Evolutionary conservation across 1,139 yeast genomes (phyloP), one percentile per base, ranked within the genome.

Genomic region (Nadsonia commutata): DNA sequence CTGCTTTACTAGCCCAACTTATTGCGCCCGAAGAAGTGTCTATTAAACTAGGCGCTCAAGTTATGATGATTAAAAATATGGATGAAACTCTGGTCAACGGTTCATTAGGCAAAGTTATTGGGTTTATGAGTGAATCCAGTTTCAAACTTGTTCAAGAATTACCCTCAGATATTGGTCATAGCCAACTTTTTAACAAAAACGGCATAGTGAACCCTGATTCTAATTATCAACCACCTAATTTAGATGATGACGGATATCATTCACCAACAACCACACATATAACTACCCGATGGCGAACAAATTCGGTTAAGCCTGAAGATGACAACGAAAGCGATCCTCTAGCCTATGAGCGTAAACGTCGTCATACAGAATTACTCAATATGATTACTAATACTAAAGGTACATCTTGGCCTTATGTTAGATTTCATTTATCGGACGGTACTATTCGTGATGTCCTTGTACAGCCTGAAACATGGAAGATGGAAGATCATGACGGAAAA

Each of bases 1-100:
- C 40, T 40, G 33, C 17, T 42, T 21, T 33, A 52, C 60, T 84
- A 36, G 68, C 71, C n/a, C 76, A 78, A 52, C 78, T 85, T 50
- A 66, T 90, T 57, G 60, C 56, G 37, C 2, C 88, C 85, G 65
- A 68, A 38, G 63, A 63, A 27, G 60, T 90, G 19, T 67, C 66
- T 11, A 65, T 90, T 52, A 88, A 86, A 55, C 70, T 71, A 41
- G 88, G 88, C 36, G 90, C 96, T 0, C 98, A 90, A 62, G 98
- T 90, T 0, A 93, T 90, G 98, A 79, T 93, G 70, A 74, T 90
- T 48, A 90, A 90, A 59, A 93, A 90, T 58, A 71, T 83, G 46
- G 96, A 88, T 58, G 85, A 78, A 20, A 75, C 81, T 0, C 67
- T 90, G 40, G 98, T 93, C 3, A 90, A 90, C 61, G 99, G 99